Percentiles rank a stretch among this genome's conserved stretches.
Evolutionary conservation across 139 green algal genomes (phyloP).

Genomic region (Picochlorum sp.): DNA sequence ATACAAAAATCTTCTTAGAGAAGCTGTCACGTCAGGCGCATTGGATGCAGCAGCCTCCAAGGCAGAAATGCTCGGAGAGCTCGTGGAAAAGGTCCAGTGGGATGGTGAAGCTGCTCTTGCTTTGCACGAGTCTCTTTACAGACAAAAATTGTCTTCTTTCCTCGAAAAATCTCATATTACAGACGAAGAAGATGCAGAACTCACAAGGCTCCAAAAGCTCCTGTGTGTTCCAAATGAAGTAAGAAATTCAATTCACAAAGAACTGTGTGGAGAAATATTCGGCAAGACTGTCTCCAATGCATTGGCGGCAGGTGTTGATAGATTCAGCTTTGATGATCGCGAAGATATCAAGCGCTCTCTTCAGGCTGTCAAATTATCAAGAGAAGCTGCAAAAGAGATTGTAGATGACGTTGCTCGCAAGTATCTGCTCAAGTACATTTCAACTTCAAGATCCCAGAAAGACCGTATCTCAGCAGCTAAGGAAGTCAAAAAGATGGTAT

Average conservation of each 20-base stretch:
- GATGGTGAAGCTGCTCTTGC: slow-evolving; percentile 61
- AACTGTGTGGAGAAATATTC: slow-evolving; percentile 58
- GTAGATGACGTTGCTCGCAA: slow-evolving; percentile 15
- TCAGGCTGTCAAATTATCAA: slow-evolving; percentile 61
- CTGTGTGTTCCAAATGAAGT: slow-evolving; percentile 72
- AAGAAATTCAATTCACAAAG: slow-evolving; percentile 41
- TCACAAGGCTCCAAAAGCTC: slow-evolving; percentile 64
- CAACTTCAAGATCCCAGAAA: slow-evolving; percentile 34
- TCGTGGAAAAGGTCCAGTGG: slow-evolving; percentile 72
- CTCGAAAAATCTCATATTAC: slow-evolving; percentile 60
- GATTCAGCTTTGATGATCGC: slow-evolving; percentile 49
- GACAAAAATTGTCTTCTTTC: slow-evolving; percentile 56
- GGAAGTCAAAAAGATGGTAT: slow-evolving; percentile 88
- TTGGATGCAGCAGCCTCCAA: slow-evolving; percentile 43
- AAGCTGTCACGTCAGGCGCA: slow-evolving; percentile 52
- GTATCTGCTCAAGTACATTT: slow-evolving; percentile 53
- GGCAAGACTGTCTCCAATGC: slow-evolving; percentile 34
- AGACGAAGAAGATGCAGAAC: slow-evolving; percentile 61
- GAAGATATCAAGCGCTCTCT: slow-evolving; percentile 51
- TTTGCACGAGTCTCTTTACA: slow-evolving; percentile 78
- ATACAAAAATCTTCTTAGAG: slow-evolving; percentile 66
- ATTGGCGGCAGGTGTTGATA: slow-evolving; percentile 43
- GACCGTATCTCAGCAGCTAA: slow-evolving; percentile 62
- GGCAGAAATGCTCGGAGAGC: slow-evolving; percentile 58
- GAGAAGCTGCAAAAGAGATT: slow-evolving; percentile 44